Evolutionary conservation across 164 flowering plant species (phyloP).

Genomic region (Warburgia ugandensis): DNA sequence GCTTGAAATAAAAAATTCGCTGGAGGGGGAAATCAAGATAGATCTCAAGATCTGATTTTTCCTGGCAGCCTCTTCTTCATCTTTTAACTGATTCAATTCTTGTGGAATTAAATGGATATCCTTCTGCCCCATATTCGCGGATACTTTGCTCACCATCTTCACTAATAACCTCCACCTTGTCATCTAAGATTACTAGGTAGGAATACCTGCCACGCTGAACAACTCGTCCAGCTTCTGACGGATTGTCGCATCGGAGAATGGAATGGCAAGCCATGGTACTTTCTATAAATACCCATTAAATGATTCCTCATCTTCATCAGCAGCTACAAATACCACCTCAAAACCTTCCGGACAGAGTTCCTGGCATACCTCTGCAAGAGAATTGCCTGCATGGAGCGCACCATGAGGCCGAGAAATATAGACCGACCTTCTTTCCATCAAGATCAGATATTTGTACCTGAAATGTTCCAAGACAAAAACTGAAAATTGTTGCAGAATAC

Average conservation of each 20-base stretch:
- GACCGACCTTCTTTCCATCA: conserved; percentile 46
- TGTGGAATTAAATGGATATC: conserved; percentile 48
- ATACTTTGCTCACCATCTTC: conserved; percentile 32
- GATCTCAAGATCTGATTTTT: conserved; percentile 47
- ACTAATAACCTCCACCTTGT: conserved; percentile 31
- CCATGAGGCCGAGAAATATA: conserved; percentile 61
- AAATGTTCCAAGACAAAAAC: not conserved
- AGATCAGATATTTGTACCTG: conserved; percentile 42
- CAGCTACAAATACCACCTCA: conserved; percentile 49
- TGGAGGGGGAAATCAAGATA: conserved; percentile 33
- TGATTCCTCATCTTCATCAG: conserved; percentile 47
- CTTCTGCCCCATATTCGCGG: conserved; percentile 45
- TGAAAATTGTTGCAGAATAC: too few relatives aligned
- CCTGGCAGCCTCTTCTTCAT: conserved; percentile 44
- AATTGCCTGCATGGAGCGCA: conserved; percentile 50
- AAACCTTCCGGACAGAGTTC: conserved; percentile 36
- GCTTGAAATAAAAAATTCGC: conserved; percentile 40
- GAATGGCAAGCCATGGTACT: conserved; percentile 86
- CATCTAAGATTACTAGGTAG: conserved; percentile 56
- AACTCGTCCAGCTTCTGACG: conserved; percentile 25
- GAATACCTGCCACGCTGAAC: conserved; percentile 50
- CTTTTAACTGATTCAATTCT: conserved; percentile 35
- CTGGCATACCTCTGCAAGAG: conserved; percentile 36
- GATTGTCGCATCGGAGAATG: conserved; percentile 51
- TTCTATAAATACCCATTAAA: conserved; percentile 48